Evolutionary conservation across 768 basidiomycete genomes (phyloP).

Genomic region (Podaxis sp.): DNA sequence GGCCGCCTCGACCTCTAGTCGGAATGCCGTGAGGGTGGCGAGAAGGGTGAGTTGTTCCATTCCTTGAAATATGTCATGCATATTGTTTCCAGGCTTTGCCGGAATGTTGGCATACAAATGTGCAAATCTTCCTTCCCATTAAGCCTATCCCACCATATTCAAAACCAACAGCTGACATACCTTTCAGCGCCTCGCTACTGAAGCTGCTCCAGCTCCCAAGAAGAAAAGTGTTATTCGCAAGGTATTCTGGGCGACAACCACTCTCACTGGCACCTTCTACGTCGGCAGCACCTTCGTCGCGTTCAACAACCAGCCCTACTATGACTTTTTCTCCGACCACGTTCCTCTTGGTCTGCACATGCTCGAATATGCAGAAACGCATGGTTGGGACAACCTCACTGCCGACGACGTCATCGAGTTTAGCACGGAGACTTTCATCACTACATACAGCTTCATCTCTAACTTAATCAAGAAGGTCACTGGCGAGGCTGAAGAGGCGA

Average conservation of each 20-base stretch:
- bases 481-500: slow-evolving; percentile 27
- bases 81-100: neutral
- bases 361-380: slow-evolving; percentile 78
- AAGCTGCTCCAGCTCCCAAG: slow-evolving; percentile 50
- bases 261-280: slow-evolving; percentile 77
- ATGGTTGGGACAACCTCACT: slow-evolving; percentile 79
- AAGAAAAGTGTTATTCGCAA: slow-evolving; percentile 54
- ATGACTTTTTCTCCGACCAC: slow-evolving; percentile 80
- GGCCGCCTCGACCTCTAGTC: slow-evolving; percentile 43
- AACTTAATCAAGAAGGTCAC: slow-evolving; percentile 49
- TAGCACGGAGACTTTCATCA: slow-evolving; percentile 46
- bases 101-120: neutral
- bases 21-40: slow-evolving; percentile 49
- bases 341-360: slow-evolving; percentile 78
- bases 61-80: neutral
- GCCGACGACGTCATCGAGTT: slow-evolving; percentile 55
- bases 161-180: slow-evolving; percentile 1
- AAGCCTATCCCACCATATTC: neutral
- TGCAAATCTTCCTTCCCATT: neutral
- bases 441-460: slow-evolving; percentile 51
- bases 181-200: slow-evolving; percentile 62
- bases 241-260: slow-evolving; percentile 67
- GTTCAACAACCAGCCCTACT: slow-evolving; percentile 76
- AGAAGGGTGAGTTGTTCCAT: slow-evolving; percentile 52
- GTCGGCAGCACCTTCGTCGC: slow-evolving; percentile 76